Evolutionary conservation across 306 rosid species (phyloP).

Genomic region (Quercus parvula): DNA sequence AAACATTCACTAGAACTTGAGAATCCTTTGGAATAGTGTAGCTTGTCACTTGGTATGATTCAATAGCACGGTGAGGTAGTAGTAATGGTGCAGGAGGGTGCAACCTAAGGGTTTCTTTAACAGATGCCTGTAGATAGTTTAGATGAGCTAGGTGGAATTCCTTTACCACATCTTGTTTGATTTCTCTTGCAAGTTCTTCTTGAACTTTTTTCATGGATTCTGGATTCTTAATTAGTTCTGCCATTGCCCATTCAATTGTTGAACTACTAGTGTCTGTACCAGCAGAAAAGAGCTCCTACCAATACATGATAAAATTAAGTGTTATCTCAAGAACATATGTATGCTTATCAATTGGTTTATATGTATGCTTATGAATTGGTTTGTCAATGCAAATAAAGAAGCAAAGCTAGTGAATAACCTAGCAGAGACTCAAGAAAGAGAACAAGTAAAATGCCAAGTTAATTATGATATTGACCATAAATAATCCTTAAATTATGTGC

Average conservation of each 20-base stretch:
- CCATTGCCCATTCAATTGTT: conserved; percentile 26
- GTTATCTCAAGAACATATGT: background rate
- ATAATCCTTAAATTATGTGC: background rate
- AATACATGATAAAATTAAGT: background rate
- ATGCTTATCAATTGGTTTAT: background rate
- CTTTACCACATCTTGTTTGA: background rate
- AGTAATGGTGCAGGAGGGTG: conserved; percentile 31
- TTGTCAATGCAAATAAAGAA: background rate
- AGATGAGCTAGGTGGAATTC: conserved; percentile 15
- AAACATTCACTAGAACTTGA: conserved; percentile 19
- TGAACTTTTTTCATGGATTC: conserved; percentile 7
- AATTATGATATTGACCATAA: background rate
- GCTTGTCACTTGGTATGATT: conserved; percentile 10
- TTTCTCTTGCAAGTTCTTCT: conserved; percentile 14
- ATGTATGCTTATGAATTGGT: background rate
- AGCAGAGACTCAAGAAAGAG: background rate
- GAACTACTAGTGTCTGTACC: conserved; percentile 24
- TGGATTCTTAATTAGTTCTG: conserved; percentile 23
- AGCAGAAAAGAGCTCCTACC: conserved; percentile 23
- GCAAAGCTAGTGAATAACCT: background rate
- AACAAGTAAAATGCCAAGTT: background rate
- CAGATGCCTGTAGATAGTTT: conserved; percentile 16
- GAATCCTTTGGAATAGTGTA: conserved; percentile 21
- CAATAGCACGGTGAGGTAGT: conserved; percentile 22
- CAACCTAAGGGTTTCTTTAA: conserved; percentile 30